phyloP scores from a whole-genome alignment of 2,329 filamentous ascomycete genomes.

The Hymenotorrendiella dingleyae region DNA sequence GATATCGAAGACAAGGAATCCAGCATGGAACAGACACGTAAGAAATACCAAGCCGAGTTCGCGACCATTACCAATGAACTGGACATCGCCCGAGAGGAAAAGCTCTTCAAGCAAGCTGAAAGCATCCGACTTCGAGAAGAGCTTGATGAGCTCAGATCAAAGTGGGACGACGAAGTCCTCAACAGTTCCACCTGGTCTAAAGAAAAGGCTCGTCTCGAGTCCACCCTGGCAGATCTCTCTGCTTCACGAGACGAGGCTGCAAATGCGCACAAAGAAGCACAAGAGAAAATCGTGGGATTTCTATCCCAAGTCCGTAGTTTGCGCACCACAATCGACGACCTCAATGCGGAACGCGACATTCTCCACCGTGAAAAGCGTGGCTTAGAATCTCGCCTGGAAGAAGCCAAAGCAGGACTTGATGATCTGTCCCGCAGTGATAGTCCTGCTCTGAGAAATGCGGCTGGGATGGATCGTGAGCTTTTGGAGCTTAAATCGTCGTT shows the following conservation, averaged over 20 bases:
- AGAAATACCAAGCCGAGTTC: constrained; percentile 95
- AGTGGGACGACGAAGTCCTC: constrained; percentile 97
- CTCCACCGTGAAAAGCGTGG: constrained; percentile 85
- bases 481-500: constrained; percentile 83
- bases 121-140: constrained; percentile 89
- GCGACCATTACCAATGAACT: constrained; percentile 85
- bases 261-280: constrained; percentile 88
- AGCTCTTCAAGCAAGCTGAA: constrained; percentile 78
- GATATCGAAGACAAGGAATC: constrained; percentile 96
- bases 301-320: constrained; percentile 84
- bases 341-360: constrained; percentile 76
- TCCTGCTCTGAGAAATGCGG: constrained; percentile 83
- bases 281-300: constrained; percentile 84
- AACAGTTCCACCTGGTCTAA: constrained; percentile 99
- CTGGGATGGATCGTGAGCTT: constrained; percentile 80
- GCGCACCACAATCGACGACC: constrained; percentile 78
- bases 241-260: constrained; percentile 92
- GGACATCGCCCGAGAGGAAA: constrained; percentile 86
- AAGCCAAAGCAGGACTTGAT: constrained; percentile 83
- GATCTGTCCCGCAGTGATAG: constrained; percentile 81
- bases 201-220: constrained; percentile 87
- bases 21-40: constrained; percentile 92
- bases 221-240: constrained; percentile 80
- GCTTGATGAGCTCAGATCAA: constrained; percentile 86
- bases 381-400: constrained; percentile 75